These are phyloP conservation scores for Cercospora beticola DNA, from an alignment of 2,329 filamentous ascomycete species.

Conservation along the genomic window DNA sequence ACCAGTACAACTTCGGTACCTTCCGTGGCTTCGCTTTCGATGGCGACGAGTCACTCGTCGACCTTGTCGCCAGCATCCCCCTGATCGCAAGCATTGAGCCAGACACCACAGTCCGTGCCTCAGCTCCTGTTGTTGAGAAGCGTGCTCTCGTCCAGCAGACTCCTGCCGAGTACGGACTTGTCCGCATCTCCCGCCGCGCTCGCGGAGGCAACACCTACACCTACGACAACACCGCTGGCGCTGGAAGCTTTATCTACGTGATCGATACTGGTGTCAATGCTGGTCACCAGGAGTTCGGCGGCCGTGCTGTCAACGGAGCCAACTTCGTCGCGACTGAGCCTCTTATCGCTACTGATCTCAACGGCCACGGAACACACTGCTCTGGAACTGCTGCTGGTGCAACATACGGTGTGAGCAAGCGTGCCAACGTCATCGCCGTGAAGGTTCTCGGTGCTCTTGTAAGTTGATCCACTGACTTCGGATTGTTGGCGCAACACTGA, in stretches of 20 bases:
- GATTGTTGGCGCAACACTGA: slow-evolving; percentile 16
- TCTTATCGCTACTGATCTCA: slow-evolving; percentile 43
- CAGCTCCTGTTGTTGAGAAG: slow-evolving; percentile 31
- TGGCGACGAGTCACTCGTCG: slow-evolving; percentile 36
- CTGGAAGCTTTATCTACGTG: slow-evolving; percentile 27
- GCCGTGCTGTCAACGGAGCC: slow-evolving; percentile 28
- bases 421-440: slow-evolving; percentile 50
- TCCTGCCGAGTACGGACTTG: slow-evolving; percentile 42
- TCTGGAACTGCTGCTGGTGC: slow-evolving; percentile 61
- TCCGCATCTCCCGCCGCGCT: slow-evolving; percentile 41
- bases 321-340: slow-evolving; percentile 27
- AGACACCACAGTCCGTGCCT: slow-evolving; percentile 40
- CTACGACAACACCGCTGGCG: slow-evolving; percentile 43
- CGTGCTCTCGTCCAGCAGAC: slow-evolving; percentile 41
- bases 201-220: slow-evolving; percentile 38
- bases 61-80: slow-evolving; percentile 30
- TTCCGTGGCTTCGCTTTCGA: slow-evolving; percentile 43
- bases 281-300: slow-evolving; percentile 32
- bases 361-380: slow-evolving; percentile 64
- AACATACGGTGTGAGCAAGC: slow-evolving; percentile 58
- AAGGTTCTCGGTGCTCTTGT: slow-evolving; percentile 48
- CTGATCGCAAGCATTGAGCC: slow-evolving; percentile 43
- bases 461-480: background rate
- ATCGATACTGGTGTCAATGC: slow-evolving; percentile 29
- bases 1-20: slow-evolving; percentile 41